These are phyloP conservation scores for Psilocybe cyanescens DNA, from an alignment of 768 basidiomycete species.

Conservation along the genomic window DNA sequence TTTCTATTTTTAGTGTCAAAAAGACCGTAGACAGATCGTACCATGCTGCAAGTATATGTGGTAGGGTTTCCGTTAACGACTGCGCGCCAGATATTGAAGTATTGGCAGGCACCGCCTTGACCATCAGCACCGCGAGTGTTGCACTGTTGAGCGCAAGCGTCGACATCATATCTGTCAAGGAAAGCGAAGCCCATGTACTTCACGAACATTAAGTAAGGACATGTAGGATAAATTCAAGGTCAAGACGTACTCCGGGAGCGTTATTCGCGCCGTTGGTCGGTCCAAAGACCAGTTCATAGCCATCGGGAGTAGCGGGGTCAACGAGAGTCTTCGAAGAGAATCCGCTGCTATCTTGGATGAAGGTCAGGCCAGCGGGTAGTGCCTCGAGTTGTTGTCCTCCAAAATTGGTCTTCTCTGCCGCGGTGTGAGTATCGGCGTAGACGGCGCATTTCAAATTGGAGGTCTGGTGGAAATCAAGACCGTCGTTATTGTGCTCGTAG, in stretches of 20 bases:
- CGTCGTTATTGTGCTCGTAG: conserved; percentile 50
- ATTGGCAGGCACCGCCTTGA: conserved; percentile 48
- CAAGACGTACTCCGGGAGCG: conserved; percentile 41
- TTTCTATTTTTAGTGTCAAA: neutral
- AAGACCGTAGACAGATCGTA: conserved; percentile 27
- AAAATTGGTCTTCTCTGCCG: conserved; percentile 47
- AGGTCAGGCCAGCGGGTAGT: conserved; percentile 38
- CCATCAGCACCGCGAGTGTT: conserved; percentile 45
- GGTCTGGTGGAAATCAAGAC: conserved; percentile 39
- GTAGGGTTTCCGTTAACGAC: conserved; percentile 48
- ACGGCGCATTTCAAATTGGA: conserved; percentile 54
- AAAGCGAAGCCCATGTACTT: conserved; percentile 59
- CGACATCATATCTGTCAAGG: conserved; percentile 49
- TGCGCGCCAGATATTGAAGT: conserved; percentile 59
- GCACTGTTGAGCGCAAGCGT: conserved; percentile 47
- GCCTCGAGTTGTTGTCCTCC: conserved; percentile 46
- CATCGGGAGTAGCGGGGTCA: conserved; percentile 43
- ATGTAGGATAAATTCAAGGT: neutral
- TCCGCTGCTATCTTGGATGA: conserved; percentile 48
- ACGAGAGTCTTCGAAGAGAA: conserved; percentile 39
- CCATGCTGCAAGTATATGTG: conserved; percentile 54
- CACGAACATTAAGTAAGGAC: neutral
- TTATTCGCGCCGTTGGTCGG: conserved; percentile 51
- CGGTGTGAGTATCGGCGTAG: conserved; percentile 46
- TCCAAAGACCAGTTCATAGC: conserved; percentile 50